These are phyloP conservation scores for Tulasnella sp. DNA, from an alignment of 768 basidiomycete genomes.

Conservation along the genomic window DNA sequence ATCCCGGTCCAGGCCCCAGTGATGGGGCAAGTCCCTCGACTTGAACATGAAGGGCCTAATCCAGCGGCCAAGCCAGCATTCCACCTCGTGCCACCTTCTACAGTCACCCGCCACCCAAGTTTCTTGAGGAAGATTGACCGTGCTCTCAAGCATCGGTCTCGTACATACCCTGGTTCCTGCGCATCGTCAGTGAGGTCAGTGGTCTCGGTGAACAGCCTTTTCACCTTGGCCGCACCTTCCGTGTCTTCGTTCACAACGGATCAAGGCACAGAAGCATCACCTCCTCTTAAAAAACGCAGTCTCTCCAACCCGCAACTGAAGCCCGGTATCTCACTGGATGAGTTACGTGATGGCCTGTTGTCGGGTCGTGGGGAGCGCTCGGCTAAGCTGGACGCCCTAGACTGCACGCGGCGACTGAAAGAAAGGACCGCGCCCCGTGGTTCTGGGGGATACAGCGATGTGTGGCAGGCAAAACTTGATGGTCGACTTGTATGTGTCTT, in stretches of 20 bases:
- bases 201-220: background rate
- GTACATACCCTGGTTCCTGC: background rate
- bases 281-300: background rate
- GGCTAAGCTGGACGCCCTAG: background rate
- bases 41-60: background rate
- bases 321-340: background rate
- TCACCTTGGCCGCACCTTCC: background rate
- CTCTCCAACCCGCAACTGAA: background rate
- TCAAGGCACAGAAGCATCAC: background rate
- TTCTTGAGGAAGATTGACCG: background rate
- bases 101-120: background rate
- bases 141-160: background rate
- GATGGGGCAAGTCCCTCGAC: background rate
- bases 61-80: background rate
- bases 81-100: background rate
- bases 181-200: background rate
- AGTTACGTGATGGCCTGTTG: background rate
- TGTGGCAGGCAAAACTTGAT: background rate
- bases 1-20: background rate
- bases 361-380: background rate
- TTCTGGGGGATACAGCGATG: background rate
- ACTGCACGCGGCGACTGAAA: background rate
- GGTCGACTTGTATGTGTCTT: background rate
- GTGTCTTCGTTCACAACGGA: background rate
- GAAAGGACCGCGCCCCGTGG: background rate